Base-by-base conservation (phyloP, 1,284 basidiomycete genomes). In the Pascua sp. region DNA sequence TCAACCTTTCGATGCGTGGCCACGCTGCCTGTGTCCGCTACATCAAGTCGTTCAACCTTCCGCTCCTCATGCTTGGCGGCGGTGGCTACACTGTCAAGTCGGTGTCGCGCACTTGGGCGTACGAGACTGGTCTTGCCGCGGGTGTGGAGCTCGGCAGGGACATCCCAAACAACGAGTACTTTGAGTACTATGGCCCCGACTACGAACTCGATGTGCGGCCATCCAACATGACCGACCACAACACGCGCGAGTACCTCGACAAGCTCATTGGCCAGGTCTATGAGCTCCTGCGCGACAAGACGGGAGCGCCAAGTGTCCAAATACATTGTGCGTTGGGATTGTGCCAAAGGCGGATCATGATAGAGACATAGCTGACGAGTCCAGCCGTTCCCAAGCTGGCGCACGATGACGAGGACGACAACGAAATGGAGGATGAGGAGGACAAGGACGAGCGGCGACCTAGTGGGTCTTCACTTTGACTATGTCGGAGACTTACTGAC, bases 71-170 rank as follows among this genome's bases (percentile, higher is more conserved):
- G 46, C 85, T 99, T 10, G 96, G 96, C 17, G 96, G 96, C 16
- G 96, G 96, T 9, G 96, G 96, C 0, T 99, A 99, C 77, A 99
- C 96, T 1, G 97, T 99, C 85, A 88, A 95, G 49, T 97, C 97
- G 61, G 96, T 98, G 60, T 91, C 90, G 63, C 84, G 96, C 49
- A 90, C 91, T 10, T 99, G 96, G 96, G 95, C 96, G 15, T 98
- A 87, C 72, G 96, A 99, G 78, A 99, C 96, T 1, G 96, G 96
- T 15, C 78, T 98, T 40, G 96, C 95, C 7, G 93, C 94, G 11
- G 96, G 96, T 11, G 90, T 96, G 24, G 91, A 98, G 73, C 83
- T 98, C 8, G 88, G 87, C 46, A 43, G 70, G 92, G 91, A 90
- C 67, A 94, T 97, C 53, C 93, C 93, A 0, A 89, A 93, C 63